phyloP scores from a whole-genome alignment of 495 filamentous ascomycete species.

The Tuber aestivum region DNA sequence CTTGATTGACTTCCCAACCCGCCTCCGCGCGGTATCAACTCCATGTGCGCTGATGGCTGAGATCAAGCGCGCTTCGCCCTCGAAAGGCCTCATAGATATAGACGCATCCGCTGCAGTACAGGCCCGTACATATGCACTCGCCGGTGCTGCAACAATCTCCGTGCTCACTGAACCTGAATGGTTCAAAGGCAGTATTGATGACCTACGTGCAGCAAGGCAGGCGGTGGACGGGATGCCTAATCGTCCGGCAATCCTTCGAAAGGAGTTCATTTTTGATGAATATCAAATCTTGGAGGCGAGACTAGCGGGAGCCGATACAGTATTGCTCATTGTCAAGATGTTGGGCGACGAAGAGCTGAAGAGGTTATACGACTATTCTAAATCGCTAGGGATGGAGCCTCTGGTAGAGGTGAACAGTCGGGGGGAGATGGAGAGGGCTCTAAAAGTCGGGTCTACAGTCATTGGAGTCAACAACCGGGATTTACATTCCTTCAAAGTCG shows the following conservation, averaged over 20 bases:
- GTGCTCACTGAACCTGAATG: constrained; percentile 96
- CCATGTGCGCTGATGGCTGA: constrained; percentile 69
- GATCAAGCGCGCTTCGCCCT: constrained; percentile 93
- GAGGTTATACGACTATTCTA: constrained; percentile 78
- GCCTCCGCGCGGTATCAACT: constrained; percentile 65
- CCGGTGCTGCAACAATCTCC: constrained; percentile 92
- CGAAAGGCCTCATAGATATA: constrained; percentile 88
- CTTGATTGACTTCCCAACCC: constrained; percentile 71
- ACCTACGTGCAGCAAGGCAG: constrained; percentile 80
- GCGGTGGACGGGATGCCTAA: constrained; percentile 84
- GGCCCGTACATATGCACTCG: constrained; percentile 83
- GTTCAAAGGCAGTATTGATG: constrained; percentile 97
- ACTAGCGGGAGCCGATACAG: constrained; percentile 88
- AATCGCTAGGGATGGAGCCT: constrained; percentile 92
- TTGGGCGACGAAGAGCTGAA: constrained; percentile 68
- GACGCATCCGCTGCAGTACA: constrained; percentile 82
- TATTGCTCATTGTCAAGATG: constrained; percentile 98
- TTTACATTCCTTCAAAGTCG: constrained; percentile 90
- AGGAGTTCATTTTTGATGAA: constrained; percentile 97
- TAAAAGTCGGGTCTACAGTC: constrained; percentile 80
- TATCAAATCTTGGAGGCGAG: constrained; percentile 97
- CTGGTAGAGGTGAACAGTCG: constrained; percentile 92
- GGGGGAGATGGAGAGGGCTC: constrained; percentile 84
- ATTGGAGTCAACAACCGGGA: constrained; percentile 99
- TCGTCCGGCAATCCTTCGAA: constrained; percentile 82